A percentile compares a stretch with the other conserved stretches of the same genome.
Conservation (phyloP, 306 rosid genomes). For the Casuarina glauca region DNA sequence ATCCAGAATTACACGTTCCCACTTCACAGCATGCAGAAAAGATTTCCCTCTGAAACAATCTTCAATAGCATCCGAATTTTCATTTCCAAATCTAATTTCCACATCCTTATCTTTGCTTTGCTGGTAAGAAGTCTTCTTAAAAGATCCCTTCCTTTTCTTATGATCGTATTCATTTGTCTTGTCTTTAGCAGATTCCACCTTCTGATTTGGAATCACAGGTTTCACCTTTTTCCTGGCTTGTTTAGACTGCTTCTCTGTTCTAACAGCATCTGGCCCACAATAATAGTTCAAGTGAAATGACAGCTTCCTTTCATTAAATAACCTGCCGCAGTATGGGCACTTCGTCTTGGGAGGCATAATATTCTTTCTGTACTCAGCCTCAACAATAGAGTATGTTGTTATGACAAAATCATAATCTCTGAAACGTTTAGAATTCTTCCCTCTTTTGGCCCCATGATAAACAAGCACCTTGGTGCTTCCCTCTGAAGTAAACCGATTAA, state of each 20-base stretch:
- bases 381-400: conserved; percentile 77
- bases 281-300: conserved; percentile 49
- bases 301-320: conserved; percentile 34
- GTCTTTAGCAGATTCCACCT: conserved; percentile 25
- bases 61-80: conserved; percentile 21
- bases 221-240: conserved; percentile 54
- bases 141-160: conserved; percentile 13
- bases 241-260: conserved; percentile 81
- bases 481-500: conserved; percentile 65
- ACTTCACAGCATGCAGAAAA: conserved; percentile 63
- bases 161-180: conserved; percentile 23
- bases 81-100: conserved; percentile 1
- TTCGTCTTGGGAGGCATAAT: conserved; percentile 80
- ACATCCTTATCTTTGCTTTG: conserved; percentile 30
- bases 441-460: conserved; percentile 82
- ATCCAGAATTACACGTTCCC: conserved; percentile 87
- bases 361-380: conserved; percentile 76
- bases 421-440: conserved; percentile 47
- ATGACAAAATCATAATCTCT: conserved; percentile 76
- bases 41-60: conserved; percentile 37
- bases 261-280: conserved; percentile 74
- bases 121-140: conserved; percentile 16
- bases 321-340: conserved; percentile 63
- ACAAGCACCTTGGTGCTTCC: conserved; percentile 80
- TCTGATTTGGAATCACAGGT: conserved; percentile 15